Conservation (phyloP, 1,284 basidiomycete species). For the Apiotrichum mycotoxinovorans region DNA sequence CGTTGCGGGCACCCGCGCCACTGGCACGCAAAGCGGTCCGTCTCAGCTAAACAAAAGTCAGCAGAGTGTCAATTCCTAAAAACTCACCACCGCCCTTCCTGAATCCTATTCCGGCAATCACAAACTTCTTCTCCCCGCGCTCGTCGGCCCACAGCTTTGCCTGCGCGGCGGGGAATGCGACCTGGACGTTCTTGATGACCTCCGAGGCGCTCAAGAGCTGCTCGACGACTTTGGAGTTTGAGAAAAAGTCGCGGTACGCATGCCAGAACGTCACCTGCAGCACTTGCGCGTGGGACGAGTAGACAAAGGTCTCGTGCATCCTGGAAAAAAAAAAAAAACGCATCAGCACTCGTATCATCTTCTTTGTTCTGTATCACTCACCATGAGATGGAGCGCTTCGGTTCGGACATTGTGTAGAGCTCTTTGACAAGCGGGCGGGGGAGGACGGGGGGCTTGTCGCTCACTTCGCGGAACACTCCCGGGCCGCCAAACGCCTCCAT, state of each 20-base stretch:
- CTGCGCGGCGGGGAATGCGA: constrained; percentile 42
- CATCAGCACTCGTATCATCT: not conserved
- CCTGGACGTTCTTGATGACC: constrained; percentile 48
- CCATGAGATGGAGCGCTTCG: constrained; percentile 41
- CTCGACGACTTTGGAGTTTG: constrained; percentile 31
- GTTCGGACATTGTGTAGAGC: constrained; percentile 41
- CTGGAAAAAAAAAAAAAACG: no score
- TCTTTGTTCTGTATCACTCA: constrained; percentile 20
- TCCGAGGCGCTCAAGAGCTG: constrained; percentile 44
- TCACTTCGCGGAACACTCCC: constrained; percentile 29
- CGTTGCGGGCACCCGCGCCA: constrained; percentile 33
- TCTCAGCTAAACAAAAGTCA: constrained; percentile 28
- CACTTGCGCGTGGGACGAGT: constrained; percentile 40
- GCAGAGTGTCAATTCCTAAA: not conserved
- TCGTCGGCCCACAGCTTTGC: constrained; percentile 39
- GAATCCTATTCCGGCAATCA: constrained; percentile 46
- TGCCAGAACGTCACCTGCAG: constrained; percentile 50
- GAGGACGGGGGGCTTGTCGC: constrained; percentile 32
- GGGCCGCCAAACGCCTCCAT: constrained; percentile 30
- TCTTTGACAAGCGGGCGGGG: constrained; percentile 24
- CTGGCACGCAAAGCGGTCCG: constrained; percentile 35
- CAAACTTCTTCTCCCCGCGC: constrained; percentile 40
- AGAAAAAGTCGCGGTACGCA: constrained; percentile 47
- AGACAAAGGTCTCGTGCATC: constrained; percentile 49
- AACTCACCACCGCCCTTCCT: constrained; percentile 34